Evolutionary conservation across 75 land plant genomes (phyloP).

Genomic region (Pinus albicaulis): DNA sequence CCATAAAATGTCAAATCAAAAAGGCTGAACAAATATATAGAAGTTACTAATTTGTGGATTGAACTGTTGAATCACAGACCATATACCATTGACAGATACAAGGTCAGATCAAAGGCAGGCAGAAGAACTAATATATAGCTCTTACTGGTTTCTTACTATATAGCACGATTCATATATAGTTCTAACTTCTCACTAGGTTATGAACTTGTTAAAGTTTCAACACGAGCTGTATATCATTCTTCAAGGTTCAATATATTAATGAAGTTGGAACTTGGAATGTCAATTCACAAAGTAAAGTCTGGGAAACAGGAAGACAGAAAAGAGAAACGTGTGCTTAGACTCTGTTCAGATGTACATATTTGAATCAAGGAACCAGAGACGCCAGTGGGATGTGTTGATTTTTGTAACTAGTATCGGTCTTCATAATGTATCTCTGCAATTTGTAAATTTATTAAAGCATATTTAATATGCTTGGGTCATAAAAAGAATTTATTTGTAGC

Average conservation of each 20-base stretch:
- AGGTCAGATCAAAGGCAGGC: neutral
- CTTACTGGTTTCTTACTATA: neutral
- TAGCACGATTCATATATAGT: neutral
- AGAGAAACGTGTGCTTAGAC: neutral
- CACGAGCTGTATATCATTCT: neutral
- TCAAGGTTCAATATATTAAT: neutral
- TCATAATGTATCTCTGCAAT: too few species aligned
- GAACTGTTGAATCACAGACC: neutral
- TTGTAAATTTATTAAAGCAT: too few species aligned
- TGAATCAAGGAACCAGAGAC: neutral
- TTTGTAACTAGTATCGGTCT: too few species aligned
- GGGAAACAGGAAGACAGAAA: neutral
- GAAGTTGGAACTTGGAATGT: neutral
- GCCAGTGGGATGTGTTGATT: neutral
- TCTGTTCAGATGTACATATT: neutral
- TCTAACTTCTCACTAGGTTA: neutral
- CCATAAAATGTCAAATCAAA: neutral
- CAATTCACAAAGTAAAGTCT: neutral
- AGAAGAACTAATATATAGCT: neutral
- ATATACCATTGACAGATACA: neutral
- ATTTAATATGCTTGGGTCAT: too few species aligned
- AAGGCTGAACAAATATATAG: neutral
- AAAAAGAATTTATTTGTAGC: too few species aligned
- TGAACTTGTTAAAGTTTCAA: neutral
- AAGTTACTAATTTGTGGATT: neutral